These are phyloP conservation scores for Tulasnella sp. DNA, from an alignment of 768 basidiomycete genomes.

Conservation along the genomic window DNA sequence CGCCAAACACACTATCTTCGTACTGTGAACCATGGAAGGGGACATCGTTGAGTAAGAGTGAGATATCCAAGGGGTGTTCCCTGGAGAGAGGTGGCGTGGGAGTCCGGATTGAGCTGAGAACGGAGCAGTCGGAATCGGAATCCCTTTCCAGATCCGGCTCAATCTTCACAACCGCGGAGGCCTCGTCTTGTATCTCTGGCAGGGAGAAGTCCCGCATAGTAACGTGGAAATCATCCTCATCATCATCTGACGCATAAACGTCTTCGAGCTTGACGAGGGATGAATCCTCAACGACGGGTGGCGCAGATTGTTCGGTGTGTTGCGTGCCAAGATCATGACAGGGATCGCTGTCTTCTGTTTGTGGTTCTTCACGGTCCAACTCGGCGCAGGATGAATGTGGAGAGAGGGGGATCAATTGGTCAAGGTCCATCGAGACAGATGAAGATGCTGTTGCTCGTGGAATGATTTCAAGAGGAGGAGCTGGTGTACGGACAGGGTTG, in stretches of 20 bases:
- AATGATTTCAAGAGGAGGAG: conserved; percentile 7
- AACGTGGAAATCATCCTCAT: conserved; percentile 16
- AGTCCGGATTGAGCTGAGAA: too few relatives aligned
- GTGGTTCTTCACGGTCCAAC: conserved; percentile 2
- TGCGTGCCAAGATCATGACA: too few relatives aligned
- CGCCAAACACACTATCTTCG: too few relatives aligned
- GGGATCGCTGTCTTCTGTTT: not conserved
- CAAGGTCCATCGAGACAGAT: too few relatives aligned
- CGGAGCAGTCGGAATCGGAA: not conserved
- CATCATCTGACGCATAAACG: conserved; percentile 6
- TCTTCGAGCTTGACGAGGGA: not conserved
- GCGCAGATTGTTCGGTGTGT: not conserved
- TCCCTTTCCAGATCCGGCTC: not conserved
- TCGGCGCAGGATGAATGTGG: too few relatives aligned
- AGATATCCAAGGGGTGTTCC: too few relatives aligned
- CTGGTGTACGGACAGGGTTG: conserved; percentile 2
- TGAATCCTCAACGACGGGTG: not conserved
- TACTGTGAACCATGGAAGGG: too few relatives aligned
- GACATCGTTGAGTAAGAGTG: too few relatives aligned
- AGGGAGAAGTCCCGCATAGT: conserved; percentile 11
- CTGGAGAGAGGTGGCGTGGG: too few relatives aligned
- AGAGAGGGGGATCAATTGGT: too few relatives aligned
- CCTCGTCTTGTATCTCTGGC: not conserved
- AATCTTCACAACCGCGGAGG: conserved; percentile 7
- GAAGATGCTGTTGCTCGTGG: not conserved